Percentiles rank a stretch among this genome's conserved stretches.
Conservation (phyloP, 148 eudicot species). For the Rhododendron molle region DNA sequence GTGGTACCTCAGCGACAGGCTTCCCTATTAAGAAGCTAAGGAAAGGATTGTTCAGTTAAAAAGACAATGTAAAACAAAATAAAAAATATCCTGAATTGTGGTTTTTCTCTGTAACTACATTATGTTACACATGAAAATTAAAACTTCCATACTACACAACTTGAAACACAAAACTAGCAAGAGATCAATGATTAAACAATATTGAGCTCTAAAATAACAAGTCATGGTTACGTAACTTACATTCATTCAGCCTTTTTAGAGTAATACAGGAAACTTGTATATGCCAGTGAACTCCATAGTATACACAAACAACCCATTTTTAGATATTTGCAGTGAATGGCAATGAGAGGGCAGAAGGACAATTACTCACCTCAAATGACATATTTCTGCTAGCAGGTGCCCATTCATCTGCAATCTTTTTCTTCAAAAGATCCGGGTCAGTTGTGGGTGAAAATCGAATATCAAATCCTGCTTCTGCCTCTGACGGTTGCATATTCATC, state of each 20-base stretch:
- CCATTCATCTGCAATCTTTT: slow-evolving; percentile 80
- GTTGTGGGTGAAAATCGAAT: slow-evolving; percentile 67
- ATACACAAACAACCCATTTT: neutral
- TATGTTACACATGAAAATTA: neutral
- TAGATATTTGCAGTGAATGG: neutral
- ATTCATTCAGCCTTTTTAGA: too few species aligned
- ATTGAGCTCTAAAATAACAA: neutral
- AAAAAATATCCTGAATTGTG: neutral
- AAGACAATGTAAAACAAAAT: neutral
- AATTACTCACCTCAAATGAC: slow-evolving; percentile 55
- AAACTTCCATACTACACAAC: neutral
- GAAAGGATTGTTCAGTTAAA: neutral
- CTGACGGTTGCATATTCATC: slow-evolving; percentile 98
- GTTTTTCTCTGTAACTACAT: neutral
- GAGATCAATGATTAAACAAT: neutral
- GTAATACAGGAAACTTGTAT: too few species aligned
- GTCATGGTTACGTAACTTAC: neutral
- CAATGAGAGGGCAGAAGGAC: neutral
- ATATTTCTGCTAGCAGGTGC: slow-evolving; percentile 92
- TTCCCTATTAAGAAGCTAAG: neutral
- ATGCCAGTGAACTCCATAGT: neutral
- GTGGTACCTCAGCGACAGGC: neutral
- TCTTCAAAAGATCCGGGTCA: slow-evolving; percentile 55
- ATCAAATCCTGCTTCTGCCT: slow-evolving; percentile 89
- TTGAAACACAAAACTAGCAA: neutral